Evolutionary conservation across 2,329 filamentous ascomycete genomes (phyloP).

Genomic region (Aspergillus sp.): DNA sequence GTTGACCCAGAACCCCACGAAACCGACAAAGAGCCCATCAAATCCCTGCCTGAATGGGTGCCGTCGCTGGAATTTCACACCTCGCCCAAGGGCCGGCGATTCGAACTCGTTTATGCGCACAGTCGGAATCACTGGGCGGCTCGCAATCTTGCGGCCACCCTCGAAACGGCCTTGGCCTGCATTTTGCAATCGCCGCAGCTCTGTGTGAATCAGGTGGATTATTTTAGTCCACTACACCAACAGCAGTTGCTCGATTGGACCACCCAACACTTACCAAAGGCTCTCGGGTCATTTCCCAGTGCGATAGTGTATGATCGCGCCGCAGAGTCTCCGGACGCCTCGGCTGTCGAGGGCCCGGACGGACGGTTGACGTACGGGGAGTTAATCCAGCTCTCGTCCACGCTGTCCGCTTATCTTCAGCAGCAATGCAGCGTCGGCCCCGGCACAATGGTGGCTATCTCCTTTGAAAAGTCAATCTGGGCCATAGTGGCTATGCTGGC

Average conservation of each 20-base stretch:
- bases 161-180: background rate
- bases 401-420: background rate
- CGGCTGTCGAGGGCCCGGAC: background rate
- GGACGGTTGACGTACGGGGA: background rate
- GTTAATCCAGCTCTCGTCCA: background rate
- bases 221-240: background rate
- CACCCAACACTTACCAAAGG: background rate
- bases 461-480: background rate
- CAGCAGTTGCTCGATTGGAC: background rate
- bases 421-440: background rate
- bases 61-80: background rate
- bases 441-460: background rate
- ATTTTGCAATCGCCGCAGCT: background rate
- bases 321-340: background rate
- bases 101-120: background rate
- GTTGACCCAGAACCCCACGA: background rate
- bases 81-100: background rate
- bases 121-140: background rate
- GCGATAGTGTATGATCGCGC: background rate
- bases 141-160: background rate
- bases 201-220: background rate
- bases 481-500: background rate
- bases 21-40: too few relatives aligned
- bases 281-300: background rate
- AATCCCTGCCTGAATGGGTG: background rate